phyloP scores from a whole-genome alignment of 208 protist species.

The Trypanosoma brucei region DNA sequence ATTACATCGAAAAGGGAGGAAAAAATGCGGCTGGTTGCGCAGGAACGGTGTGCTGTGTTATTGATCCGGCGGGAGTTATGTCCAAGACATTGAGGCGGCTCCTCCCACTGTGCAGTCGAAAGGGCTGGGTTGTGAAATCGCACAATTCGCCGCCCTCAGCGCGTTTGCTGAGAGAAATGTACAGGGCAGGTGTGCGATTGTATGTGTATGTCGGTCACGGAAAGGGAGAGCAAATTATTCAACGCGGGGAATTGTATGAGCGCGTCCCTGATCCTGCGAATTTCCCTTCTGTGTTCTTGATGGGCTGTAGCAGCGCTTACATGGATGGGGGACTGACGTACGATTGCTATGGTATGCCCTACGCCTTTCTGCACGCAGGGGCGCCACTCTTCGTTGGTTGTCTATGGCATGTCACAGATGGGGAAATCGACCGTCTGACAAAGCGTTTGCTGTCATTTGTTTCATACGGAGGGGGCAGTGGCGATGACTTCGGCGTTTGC shows the following conservation, averaged over 20 bases:
- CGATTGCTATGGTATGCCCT: conserved; percentile 61
- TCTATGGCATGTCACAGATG: conserved; percentile 79
- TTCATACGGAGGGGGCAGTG: neutral
- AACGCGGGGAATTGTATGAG: conserved; percentile 41
- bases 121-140: conserved; percentile 22
- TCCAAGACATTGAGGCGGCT: conserved; percentile 27
- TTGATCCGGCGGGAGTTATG: conserved; percentile 24
- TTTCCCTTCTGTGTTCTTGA: conserved; percentile 41
- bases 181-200: conserved; percentile 16
- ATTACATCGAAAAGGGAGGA: neutral
- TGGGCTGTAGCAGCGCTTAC: conserved; percentile 80
- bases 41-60: conserved; percentile 13
- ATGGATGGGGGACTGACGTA: conserved; percentile 27
- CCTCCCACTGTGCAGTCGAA: conserved; percentile 19
- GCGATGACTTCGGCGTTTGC: neutral
- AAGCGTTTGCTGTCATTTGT: conserved; percentile 28
- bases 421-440: conserved; percentile 71
- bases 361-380: conserved; percentile 72
- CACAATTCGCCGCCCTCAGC: conserved; percentile 13
- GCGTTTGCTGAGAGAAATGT: conserved; percentile 19
- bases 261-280: conserved; percentile 24
- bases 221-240: conserved; percentile 44
- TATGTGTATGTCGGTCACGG: conserved; percentile 75
- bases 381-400: conserved; percentile 47
- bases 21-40: neutral